A percentile compares a stretch with the other conserved stretches of the same genome.
phyloP scores from a whole-genome alignment of 768 basidiomycete species.

The Dendrothele bispora region DNA sequence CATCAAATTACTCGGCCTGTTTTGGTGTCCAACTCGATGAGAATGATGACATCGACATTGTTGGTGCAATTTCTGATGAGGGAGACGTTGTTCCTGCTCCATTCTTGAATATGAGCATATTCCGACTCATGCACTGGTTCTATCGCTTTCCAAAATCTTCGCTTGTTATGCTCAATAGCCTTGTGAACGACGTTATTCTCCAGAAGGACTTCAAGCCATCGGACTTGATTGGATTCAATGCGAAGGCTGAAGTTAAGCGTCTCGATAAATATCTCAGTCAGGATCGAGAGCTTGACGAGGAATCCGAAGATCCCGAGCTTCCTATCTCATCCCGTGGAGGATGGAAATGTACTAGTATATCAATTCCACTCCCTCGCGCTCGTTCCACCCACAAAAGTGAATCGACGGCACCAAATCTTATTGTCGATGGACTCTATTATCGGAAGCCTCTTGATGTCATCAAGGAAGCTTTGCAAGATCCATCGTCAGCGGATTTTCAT shows the following conservation, averaged over 20 bases:
- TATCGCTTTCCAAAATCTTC: no score
- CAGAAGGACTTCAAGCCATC: slow-evolving; percentile 15
- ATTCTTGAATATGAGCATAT: no score
- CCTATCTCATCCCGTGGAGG: slow-evolving; percentile 8
- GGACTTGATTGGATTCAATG: slow-evolving; percentile 12
- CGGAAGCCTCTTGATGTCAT: slow-evolving; percentile 20
- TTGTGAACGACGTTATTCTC: slow-evolving; percentile 14
- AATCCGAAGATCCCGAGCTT: no score
- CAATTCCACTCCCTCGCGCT: slow-evolving; percentile 13
- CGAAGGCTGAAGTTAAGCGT: slow-evolving; percentile 9
- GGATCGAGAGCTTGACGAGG: not conserved
- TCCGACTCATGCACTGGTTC: slow-evolving; percentile 22
- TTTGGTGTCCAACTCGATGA: no score
- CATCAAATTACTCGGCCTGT: no score
- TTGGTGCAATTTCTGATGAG: no score
- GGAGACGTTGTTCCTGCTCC: no score
- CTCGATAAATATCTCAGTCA: slow-evolving; percentile 8
- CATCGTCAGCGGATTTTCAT: slow-evolving; percentile 23
- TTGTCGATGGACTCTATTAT: slow-evolving; percentile 25
- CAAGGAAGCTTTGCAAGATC: no score
- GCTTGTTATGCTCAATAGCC: slow-evolving; percentile 8
- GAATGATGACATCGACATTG: no score
- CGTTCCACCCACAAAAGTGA: slow-evolving; percentile 10
- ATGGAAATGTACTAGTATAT: slow-evolving; percentile 13
- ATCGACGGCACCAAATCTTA: slow-evolving; percentile 17